Base-by-base conservation (phyloP, 306 rosid species). In the Quercus ilex region DNA sequence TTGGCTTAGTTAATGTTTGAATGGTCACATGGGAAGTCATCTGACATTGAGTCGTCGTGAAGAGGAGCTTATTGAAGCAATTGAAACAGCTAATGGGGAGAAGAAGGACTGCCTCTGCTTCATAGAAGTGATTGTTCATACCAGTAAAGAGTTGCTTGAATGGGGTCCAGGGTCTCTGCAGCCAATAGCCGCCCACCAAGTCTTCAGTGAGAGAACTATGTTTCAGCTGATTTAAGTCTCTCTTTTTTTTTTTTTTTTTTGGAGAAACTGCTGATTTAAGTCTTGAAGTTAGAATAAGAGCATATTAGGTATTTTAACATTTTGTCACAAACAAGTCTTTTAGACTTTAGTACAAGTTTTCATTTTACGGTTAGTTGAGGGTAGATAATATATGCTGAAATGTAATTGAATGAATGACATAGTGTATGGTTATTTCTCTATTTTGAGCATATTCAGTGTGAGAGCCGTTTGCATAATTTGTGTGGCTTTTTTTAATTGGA, bases 91-190 rank as follows among this genome's bases (percentile, higher is more conserved):
- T 20, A 81, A 31, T 0, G 85, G 55, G 26, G 71, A 82, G 55
- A 84, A 84, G 77, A 80, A 73, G 25, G 89, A 83, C 79, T 80
- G 82, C 63, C 49, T 88, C 55, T 88, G 89, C 80, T 88, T 88
- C 82, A 80, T 85, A 43, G 89, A 88, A 78, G 85, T 85, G 55
- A 83, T 83, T 43, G 84, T 78, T 78, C 91, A 85, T 55, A 85
- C 91, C 3, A 83, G 87, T 78, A 85, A 85, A 75, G 88, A 85
- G 58, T 75, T 85, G 53, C 91, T 88, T 26, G 91, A 83, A 65
- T 88, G 91, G 86, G 89, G 10, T 85, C 91, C 7, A 80, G 91
- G 76, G 89, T 88, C 56, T 58, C 52, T n/a, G 57, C 86, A 18
- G 89, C 86, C n/a, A 88, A 78, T 73, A 73, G 85, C 73, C 81